phyloP scores from a whole-genome alignment of 1,139 yeast genomes.

The Kodamaea derodonti region DNA sequence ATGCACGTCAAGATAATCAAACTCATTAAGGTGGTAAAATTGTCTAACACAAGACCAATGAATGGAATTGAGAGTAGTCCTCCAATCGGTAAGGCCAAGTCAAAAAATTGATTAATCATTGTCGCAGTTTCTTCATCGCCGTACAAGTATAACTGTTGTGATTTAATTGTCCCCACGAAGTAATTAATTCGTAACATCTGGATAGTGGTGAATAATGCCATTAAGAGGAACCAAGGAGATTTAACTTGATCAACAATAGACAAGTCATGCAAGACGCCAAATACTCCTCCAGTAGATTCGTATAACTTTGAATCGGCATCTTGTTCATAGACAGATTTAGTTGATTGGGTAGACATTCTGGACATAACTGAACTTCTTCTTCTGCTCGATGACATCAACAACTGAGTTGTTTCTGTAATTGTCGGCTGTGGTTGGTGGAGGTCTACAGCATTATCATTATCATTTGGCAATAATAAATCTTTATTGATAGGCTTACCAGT shows the following conservation, averaged over 20 bases:
- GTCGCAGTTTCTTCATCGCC: conserved; percentile 52
- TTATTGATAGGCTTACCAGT: conserved; percentile 48
- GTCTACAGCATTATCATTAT: conserved; percentile 18
- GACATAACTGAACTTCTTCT: conserved; percentile 39
- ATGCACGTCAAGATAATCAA: conserved; percentile 49
- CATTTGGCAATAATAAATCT: conserved; percentile 35
- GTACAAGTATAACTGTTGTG: conserved; percentile 72
- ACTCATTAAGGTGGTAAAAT: conserved; percentile 59
- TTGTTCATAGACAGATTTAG: conserved; percentile 61
- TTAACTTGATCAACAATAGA: conserved; percentile 59
- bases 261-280: conserved; percentile 77
- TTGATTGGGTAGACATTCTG: conserved; percentile 33
- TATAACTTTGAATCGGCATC: conserved; percentile 56
- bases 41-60: conserved; percentile 78
- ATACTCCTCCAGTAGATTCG: conserved; percentile 65
- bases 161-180: conserved; percentile 80
- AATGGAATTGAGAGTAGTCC: conserved; percentile 83
- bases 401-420: conserved; percentile 39
- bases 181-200: conserved; percentile 90
- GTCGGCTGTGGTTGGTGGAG: conserved; percentile 27
- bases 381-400: conserved; percentile 27
- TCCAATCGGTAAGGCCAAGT: conserved; percentile 81
- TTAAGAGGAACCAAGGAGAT: conserved; percentile 75
- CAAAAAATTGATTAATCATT: conserved; percentile 68
- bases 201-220: conserved; percentile 74